Conservation (phyloP, 1,139 yeast genomes). For the Pichia sp. region DNA sequence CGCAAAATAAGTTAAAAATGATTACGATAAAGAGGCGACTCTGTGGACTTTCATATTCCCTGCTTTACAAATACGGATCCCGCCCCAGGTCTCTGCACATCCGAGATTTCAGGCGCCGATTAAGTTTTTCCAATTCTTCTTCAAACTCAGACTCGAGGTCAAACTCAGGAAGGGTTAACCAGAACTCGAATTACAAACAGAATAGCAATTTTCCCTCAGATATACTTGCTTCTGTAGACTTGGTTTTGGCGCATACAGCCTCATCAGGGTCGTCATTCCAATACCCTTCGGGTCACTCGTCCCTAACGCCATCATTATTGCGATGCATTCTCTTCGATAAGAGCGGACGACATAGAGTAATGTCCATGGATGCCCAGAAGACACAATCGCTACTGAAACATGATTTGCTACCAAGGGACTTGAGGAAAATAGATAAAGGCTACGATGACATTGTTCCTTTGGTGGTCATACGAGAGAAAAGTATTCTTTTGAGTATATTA, state of each 20-base stretch:
- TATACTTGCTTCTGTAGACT: slow-evolving; percentile 11
- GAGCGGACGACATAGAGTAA: slow-evolving; percentile 67
- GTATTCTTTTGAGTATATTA: slow-evolving; percentile 73
- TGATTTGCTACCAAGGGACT: slow-evolving; percentile 74
- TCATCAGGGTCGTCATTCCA: slow-evolving; percentile 10
- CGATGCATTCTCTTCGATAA: slow-evolving; percentile 76
- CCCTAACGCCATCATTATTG: slow-evolving; percentile 19
- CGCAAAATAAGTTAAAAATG: not conserved
- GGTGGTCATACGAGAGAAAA: slow-evolving; percentile 70
- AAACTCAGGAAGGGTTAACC: not conserved
- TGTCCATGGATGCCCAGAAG: slow-evolving; percentile 74
- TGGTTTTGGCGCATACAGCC: slow-evolving; percentile 15
- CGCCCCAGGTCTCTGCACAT: not conserved
- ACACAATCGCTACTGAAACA: slow-evolving; percentile 70
- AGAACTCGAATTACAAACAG: not conserved
- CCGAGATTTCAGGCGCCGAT: not conserved
- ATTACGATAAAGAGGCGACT: not conserved
- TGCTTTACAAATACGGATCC: not conserved
- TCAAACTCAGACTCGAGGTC: not conserved
- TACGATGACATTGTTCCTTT: slow-evolving; percentile 87
- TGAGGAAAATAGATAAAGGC: slow-evolving; percentile 84
- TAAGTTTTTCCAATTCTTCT: not conserved
- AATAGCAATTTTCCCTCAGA: slow-evolving; percentile 5
- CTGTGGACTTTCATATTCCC: not conserved
- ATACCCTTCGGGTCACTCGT: slow-evolving; percentile 8